Percentiles rank a stretch among this genome's conserved stretches.
phyloP scores from a whole-genome alignment of 371 early-diverging fungal species.

The Mucor piriformis region DNA sequence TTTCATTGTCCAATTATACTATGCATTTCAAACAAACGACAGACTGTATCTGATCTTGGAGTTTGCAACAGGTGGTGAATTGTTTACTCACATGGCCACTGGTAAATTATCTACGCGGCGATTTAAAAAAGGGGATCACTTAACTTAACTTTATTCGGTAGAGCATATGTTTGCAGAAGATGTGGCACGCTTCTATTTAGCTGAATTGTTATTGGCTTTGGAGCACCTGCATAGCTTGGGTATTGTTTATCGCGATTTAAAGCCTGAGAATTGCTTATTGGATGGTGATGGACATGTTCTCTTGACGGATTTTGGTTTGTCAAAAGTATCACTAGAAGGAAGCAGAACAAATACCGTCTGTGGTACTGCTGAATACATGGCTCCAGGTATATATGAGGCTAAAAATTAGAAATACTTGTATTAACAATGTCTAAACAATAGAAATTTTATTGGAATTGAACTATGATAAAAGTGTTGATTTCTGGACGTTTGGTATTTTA shows the following conservation, averaged over 20 bases:
- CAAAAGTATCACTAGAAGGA: slow-evolving; percentile 72
- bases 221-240: slow-evolving; percentile 85
- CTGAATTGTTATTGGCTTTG: slow-evolving; percentile 83
- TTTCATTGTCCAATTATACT: slow-evolving; percentile 94
- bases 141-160: slow-evolving; percentile 30
- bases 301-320: slow-evolving; percentile 91
- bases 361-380: slow-evolving; percentile 89
- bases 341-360: slow-evolving; percentile 85
- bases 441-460: slow-evolving; percentile 80
- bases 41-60: slow-evolving; percentile 96
- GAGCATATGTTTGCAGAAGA: slow-evolving; percentile 81
- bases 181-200: slow-evolving; percentile 80
- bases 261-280: slow-evolving; percentile 90
- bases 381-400: too few species aligned
- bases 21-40: slow-evolving; percentile 91
- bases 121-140: not conserved
- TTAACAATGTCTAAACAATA: too few species aligned
- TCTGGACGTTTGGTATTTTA: slow-evolving; percentile 94
- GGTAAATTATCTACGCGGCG: slow-evolving; percentile 23
- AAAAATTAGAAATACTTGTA: not conserved
- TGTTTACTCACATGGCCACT: slow-evolving; percentile 70
- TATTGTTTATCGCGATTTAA: slow-evolving; percentile 88
- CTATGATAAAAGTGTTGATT: slow-evolving; percentile 88
- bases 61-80: slow-evolving; percentile 98
- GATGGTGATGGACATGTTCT: slow-evolving; percentile 81